Conservation (phyloP, 2,329 filamentous ascomycete species). For the Claviceps sp. region DNA sequence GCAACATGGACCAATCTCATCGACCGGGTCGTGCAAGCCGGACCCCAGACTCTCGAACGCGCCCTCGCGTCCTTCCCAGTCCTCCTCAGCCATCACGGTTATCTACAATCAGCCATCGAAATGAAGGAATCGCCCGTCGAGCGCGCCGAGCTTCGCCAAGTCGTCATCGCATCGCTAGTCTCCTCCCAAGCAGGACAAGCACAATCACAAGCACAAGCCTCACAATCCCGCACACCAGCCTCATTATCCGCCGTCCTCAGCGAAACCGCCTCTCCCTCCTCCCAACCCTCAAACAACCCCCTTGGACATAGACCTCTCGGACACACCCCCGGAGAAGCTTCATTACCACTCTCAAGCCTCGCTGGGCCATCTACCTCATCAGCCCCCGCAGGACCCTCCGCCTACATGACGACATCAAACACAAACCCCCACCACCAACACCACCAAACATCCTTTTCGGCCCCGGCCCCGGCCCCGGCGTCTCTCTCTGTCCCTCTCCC, state of each 20-base stretch:
- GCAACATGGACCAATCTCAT: slow-evolving; percentile 36
- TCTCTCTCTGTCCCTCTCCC: not conserved
- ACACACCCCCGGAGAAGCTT: not conserved
- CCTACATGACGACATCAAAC: not conserved
- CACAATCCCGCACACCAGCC: slow-evolving; percentile 11
- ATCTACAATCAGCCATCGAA: slow-evolving; percentile 39
- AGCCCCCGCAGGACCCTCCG: no score
- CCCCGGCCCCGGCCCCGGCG: slow-evolving; percentile 2
- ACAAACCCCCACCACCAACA: not conserved
- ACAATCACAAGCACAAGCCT: slow-evolving; percentile 3
- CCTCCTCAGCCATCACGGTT: slow-evolving; percentile 32
- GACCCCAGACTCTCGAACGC: slow-evolving; percentile 31
- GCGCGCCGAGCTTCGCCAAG: slow-evolving; percentile 35
- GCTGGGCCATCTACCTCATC: not conserved
- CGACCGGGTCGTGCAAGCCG: slow-evolving; percentile 38
- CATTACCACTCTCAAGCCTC: not conserved
- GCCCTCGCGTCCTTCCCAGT: slow-evolving; percentile 33
- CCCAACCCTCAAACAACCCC: not conserved
- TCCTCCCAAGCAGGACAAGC: slow-evolving; percentile 31
- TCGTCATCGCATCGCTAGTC: slow-evolving; percentile 32
- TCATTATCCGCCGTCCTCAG: not conserved
- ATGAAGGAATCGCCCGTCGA: slow-evolving; percentile 33
- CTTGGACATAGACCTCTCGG: not conserved
- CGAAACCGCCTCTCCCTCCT: slow-evolving; percentile 1
- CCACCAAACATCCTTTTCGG: not conserved